These are phyloP conservation scores for Panaeolus cyanescens DNA, from an alignment of 768 basidiomycete species.

Conservation along the genomic window DNA sequence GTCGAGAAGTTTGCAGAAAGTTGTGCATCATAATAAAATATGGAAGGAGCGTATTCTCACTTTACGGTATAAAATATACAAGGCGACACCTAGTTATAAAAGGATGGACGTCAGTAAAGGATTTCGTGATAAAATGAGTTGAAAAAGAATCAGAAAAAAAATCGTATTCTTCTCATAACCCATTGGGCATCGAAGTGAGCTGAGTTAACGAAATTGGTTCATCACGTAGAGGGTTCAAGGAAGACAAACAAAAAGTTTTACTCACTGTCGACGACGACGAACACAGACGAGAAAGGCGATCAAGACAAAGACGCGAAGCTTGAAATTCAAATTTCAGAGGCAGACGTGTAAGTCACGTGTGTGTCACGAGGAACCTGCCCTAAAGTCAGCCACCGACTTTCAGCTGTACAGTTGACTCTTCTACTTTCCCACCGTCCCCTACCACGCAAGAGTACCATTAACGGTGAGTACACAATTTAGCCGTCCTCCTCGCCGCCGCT, in stretches of 20 bases:
- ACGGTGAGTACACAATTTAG: constrained; percentile 31
- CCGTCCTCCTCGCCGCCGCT: constrained; percentile 16
- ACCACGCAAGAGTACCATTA: constrained; percentile 22
- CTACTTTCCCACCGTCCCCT: constrained; percentile 27
- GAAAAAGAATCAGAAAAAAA: constrained; percentile 36
- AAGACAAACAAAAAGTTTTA: not conserved
- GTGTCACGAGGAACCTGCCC: constrained; percentile 31
- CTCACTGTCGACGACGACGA: constrained; percentile 9
- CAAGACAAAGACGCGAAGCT: not conserved
- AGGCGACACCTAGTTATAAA: not conserved
- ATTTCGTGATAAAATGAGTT: not conserved
- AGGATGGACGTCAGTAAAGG: not conserved
- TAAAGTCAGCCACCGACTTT: constrained; percentile 40
- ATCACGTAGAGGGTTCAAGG: constrained; percentile 12
- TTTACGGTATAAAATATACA: not conserved
- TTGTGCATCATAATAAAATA: constrained; percentile 21
- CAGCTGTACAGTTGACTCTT: constrained; percentile 27
- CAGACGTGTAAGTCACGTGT: constrained; percentile 9
- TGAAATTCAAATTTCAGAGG: constrained; percentile 16
- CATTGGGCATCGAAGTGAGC: constrained; percentile 62
- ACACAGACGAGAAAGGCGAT: not conserved
- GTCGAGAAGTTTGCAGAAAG: constrained; percentile 39
- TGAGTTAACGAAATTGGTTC: constrained; percentile 46
- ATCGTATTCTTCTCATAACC: constrained; percentile 58
- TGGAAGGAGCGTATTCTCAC: constrained; percentile 28